Evolutionary conservation across 371 early-diverging fungal genomes (phyloP).

Genomic region (Phascolomyces articulosus): DNA sequence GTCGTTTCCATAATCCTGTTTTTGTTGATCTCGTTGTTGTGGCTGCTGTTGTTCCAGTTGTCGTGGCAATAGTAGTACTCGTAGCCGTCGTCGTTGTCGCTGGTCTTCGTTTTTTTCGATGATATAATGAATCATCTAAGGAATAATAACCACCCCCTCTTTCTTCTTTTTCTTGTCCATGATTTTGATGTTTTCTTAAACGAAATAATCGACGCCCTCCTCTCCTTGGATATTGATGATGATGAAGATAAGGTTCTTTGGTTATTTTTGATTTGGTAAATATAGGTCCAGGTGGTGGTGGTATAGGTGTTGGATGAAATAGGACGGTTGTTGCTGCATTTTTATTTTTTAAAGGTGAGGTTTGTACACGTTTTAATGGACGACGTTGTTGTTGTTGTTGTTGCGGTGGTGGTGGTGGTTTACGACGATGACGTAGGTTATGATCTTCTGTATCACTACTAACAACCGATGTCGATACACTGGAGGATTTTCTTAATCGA

Average conservation of each 20-base stretch:
- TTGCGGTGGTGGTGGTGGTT: background rate
- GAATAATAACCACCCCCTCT: conserved; percentile 10
- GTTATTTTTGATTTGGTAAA: background rate
- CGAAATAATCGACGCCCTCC: background rate
- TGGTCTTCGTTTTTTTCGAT: conserved; percentile 1
- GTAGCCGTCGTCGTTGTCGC: background rate
- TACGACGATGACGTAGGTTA: background rate
- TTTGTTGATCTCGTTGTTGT: background rate
- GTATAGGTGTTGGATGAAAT: background rate
- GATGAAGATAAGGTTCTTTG: background rate
- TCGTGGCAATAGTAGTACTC: background rate
- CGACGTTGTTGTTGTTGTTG: conserved; percentile 3
- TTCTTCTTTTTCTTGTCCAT: background rate
- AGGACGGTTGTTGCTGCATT: background rate
- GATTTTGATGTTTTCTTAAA: background rate
- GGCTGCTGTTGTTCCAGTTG: background rate
- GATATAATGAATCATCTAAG: conserved; percentile 6
- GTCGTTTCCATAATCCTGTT: conserved; percentile 1
- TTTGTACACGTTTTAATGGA: background rate
- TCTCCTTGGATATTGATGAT: background rate
- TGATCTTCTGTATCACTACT: background rate
- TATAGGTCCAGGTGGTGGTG: background rate
- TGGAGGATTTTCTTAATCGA: conserved; percentile 6
- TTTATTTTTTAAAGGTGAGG: background rate
- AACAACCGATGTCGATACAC: background rate